A percentile compares a stretch with the other conserved stretches of the same genome.
These are phyloP conservation scores for Venturia aucupariae DNA, from an alignment of 2,329 filamentous ascomycete species.

Conservation along the genomic window DNA sequence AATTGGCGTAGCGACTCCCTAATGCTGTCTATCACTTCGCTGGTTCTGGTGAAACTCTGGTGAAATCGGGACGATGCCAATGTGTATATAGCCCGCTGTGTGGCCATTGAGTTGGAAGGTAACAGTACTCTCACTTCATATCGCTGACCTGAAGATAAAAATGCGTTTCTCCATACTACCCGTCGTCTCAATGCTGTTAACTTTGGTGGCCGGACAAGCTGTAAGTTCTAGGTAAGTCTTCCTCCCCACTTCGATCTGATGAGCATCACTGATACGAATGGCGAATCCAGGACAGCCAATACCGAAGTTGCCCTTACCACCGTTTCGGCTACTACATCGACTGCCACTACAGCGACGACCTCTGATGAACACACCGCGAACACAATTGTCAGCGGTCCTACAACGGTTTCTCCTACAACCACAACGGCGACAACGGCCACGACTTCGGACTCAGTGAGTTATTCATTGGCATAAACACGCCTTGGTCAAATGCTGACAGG, in stretches of 20 bases:
- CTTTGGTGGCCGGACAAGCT: neutral
- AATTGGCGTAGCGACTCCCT: neutral
- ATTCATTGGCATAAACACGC: neutral
- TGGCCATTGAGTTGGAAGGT: neutral
- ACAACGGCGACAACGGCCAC: constrained; percentile 4
- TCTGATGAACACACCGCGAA: constrained; percentile 6
- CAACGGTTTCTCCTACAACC: constrained; percentile 7
- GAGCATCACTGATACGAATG: neutral
- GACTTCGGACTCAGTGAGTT: neutral
- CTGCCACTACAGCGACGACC: constrained; percentile 2
- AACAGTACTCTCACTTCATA: neutral
- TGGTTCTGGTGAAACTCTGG: neutral
- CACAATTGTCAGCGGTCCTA: constrained; percentile 7
- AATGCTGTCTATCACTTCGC: neutral
- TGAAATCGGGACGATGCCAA: neutral
- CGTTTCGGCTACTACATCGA: neutral
- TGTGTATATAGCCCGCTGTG: neutral
- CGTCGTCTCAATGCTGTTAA: neutral
- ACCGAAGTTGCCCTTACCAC: constrained; percentile 7
- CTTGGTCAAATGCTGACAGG: neutral
- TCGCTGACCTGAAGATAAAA: neutral
- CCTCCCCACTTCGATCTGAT: neutral
- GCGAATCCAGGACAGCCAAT: neutral
- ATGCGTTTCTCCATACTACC: neutral
- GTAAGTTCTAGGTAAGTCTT: neutral